A percentile compares a stretch with the other conserved stretches of the same genome.
phyloP scores from a whole-genome alignment of 192 early-diverging fungal species.

The Podila epigama region DNA sequence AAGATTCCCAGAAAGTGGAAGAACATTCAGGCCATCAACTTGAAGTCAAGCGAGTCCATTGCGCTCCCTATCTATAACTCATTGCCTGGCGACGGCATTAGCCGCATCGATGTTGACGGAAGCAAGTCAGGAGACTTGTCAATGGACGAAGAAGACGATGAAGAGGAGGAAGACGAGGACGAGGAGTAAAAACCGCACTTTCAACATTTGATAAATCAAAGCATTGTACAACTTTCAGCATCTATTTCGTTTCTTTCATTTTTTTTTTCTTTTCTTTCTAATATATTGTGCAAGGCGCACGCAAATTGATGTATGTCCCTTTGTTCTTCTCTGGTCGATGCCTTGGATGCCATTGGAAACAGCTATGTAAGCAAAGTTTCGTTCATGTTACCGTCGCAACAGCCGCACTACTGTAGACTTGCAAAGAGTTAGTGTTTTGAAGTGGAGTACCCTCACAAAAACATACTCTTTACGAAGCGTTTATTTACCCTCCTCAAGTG shows the following conservation, averaged over 20 bases:
- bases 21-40: constrained; percentile 84
- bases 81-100: constrained; percentile 55
- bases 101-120: constrained; percentile 18
- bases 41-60: constrained; percentile 84
- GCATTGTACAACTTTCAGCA: neutral
- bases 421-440: too few relatives aligned
- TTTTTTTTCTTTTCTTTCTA: neutral
- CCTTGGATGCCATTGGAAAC: neutral
- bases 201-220: neutral
- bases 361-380: too few relatives aligned
- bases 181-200: constrained; percentile 13
- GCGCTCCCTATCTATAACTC: constrained; percentile 87
- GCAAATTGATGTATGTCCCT: neutral
- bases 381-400: too few relatives aligned
- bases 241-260: neutral
- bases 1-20: constrained; percentile 80
- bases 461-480: too few relatives aligned
- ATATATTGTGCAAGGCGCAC: neutral
- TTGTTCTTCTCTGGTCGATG: neutral
- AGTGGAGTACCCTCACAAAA: too few relatives aligned
- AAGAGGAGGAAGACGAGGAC: constrained; percentile 41
- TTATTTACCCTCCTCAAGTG: too few relatives aligned
- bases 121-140: constrained; percentile 10
- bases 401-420: too few relatives aligned
- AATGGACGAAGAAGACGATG: constrained; percentile 31